A percentile compares a stretch with the other conserved stretches of the same genome.
Evolutionary conservation across 106 monocot species (phyloP).

Genomic region (Apostasia ramifera): DNA sequence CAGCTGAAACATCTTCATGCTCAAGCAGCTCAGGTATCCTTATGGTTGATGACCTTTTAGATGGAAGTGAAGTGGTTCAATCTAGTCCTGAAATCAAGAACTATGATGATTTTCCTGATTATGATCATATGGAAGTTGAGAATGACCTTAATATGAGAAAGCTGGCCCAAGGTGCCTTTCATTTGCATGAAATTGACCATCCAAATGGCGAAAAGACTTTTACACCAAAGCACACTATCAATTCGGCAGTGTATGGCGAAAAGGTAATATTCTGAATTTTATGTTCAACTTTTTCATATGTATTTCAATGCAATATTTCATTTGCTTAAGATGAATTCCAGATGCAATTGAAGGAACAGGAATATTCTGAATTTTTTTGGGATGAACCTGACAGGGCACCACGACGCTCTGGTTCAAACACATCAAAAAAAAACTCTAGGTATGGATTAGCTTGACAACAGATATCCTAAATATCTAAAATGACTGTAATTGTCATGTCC

Average conservation of each 20-base stretch:
- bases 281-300: neutral
- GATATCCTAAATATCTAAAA: neutral
- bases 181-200: neutral
- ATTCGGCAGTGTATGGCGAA: neutral
- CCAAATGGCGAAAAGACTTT: neutral
- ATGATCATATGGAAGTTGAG: neutral
- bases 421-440: neutral
- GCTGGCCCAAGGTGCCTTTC: conserved; percentile 22
- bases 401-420: neutral
- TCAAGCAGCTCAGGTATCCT: conserved; percentile 1
- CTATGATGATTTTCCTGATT: neutral
- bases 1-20: neutral
- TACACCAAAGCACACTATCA: neutral
- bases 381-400: neutral
- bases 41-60: neutral
- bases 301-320: neutral
- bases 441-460: neutral
- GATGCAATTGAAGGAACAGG: neutral
- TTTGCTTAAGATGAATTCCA: too few species aligned
- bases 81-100: neutral
- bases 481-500: neutral
- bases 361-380: neutral
- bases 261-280: neutral
- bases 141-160: conserved; percentile 26
- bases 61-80: neutral